Percentiles rank a stretch among this genome's conserved stretches.
phyloP scores from a whole-genome alignment of 352 stramenopile genomes.

The Globisporangium barbulae region DNA sequence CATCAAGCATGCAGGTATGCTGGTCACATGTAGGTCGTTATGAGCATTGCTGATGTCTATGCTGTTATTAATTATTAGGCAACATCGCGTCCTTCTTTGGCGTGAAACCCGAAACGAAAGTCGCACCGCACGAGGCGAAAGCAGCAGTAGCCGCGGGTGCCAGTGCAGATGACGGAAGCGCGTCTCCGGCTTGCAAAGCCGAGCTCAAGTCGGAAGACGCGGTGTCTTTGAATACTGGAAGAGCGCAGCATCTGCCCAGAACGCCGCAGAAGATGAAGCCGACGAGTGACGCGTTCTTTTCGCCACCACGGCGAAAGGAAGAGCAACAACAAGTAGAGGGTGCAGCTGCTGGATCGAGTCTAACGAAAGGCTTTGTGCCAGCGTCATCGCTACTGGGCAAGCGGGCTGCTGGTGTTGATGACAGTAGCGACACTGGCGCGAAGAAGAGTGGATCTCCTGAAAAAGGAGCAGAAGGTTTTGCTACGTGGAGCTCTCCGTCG shows the following conservation, averaged over 20 bases:
- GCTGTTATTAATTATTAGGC: constrained; percentile 21
- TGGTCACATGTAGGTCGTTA: not conserved
- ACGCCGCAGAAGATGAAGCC: not conserved
- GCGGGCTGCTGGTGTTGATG: not conserved
- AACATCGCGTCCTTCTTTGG: constrained; percentile 74
- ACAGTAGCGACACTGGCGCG: not conserved
- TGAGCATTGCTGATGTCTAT: no score
- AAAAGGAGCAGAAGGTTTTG: not conserved
- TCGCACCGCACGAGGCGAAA: not conserved
- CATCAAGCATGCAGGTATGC: constrained; percentile 65
- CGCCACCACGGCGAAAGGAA: not conserved
- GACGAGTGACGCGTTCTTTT: constrained; percentile 13
- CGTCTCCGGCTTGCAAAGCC: not conserved
- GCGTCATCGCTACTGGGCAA: constrained; percentile 53
- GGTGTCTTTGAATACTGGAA: not conserved
- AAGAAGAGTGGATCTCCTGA: not conserved
- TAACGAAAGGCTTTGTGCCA: constrained; percentile 28
- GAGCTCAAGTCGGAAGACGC: not conserved
- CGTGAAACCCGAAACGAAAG: constrained; percentile 32
- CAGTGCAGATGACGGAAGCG: not conserved
- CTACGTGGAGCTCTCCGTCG: not conserved
- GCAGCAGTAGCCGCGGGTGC: no score
- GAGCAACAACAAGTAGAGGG: constrained; percentile 3
- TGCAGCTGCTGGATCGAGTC: not conserved
- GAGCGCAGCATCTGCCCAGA: not conserved